Base-by-base conservation (phyloP, 805 yeast genomes). In the Saccharomycopsis sp. region DNA sequence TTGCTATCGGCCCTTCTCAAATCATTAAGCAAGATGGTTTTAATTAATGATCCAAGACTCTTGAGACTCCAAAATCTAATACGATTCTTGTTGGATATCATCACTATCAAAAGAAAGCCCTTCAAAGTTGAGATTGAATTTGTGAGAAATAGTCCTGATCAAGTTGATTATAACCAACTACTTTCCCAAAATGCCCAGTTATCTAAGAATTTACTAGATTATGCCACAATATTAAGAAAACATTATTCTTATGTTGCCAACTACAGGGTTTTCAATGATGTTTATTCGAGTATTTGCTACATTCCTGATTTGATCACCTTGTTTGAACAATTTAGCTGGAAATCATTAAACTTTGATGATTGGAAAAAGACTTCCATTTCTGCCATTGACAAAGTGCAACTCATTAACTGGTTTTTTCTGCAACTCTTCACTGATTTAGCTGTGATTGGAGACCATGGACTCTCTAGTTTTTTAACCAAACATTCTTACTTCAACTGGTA, bases 351-450 rank as follows among this genome's bases (percentile, higher is more conserved):
- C 5, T 31, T 18, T 10, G 14, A 14, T 23, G 10, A 23, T 21
- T 12, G 10, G 19, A 28, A 25, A 14, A 26, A 12, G 6, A 15
- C 21, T 3, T 19, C 27, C n/a, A 28, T 32, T 17, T 9, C 14
- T 8, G 14, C 26, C 3, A 38, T 45, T 14, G 45, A 37, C 25
- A 38, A 45, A 14, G 14, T 41, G 10, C 46, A 41, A 23, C 10
- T 35, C 18, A 26, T 46, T 12, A 46, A 44, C 23, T 21, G 32
- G 19, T 46, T 44, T 31, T 28, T 37, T 12, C 25, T 35, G 18
- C 45, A 44, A 21, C 18, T 46, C 10, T 44, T 46, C 21, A 37
- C 42, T n/a, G 47, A 46, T 30, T 26, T 40, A 13, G 49, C 49
- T 9, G 37, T 46, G 17, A 21, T 46, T n/a, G 46, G 48, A 5